These are phyloP conservation scores for Nepenthes gracilis DNA, from an alignment of 148 eudicot species.

Conservation along the genomic window DNA sequence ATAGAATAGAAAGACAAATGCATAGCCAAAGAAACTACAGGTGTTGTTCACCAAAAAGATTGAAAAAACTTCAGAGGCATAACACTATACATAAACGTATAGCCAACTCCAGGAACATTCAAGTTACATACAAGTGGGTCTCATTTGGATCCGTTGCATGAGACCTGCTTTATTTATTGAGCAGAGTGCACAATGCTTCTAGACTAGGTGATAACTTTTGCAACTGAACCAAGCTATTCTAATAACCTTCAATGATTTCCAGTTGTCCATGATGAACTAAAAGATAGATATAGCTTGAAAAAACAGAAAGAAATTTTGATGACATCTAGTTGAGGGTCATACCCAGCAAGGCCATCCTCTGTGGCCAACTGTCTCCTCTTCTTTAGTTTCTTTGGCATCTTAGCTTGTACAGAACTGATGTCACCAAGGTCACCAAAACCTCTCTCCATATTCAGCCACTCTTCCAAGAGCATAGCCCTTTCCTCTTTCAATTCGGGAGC, in stretches of 20 bases:
- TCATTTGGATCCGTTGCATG: not conserved
- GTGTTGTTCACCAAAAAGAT: too few relatives aligned
- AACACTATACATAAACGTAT: too few relatives aligned
- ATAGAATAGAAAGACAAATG: too few relatives aligned
- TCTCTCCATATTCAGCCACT: conserved; percentile 63
- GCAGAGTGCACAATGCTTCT: too few relatives aligned
- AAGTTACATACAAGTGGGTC: too few relatives aligned
- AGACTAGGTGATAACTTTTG: too few relatives aligned
- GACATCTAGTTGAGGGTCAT: conserved; percentile 10
- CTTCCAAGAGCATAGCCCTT: conserved; percentile 87
- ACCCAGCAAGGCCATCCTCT: conserved; percentile 88
- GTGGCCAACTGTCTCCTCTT: conserved; percentile 57
- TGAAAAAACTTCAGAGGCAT: too few relatives aligned
- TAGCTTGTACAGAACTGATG: conserved; percentile 38
- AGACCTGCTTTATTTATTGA: too few relatives aligned
- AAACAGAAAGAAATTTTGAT: not conserved
- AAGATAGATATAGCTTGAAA: not conserved
- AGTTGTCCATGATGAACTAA: not conserved
- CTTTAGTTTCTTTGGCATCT: conserved; percentile 92
- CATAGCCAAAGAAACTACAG: too few relatives aligned
- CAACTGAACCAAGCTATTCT: too few relatives aligned
- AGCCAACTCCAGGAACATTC: too few relatives aligned
- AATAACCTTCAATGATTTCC: too few relatives aligned
- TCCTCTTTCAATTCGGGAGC: conserved; percentile 90
- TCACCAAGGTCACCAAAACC: conserved; percentile 73